These are phyloP conservation scores for Chamaecrista fasciculata DNA, from an alignment of 306 rosid species.

Conservation along the genomic window DNA sequence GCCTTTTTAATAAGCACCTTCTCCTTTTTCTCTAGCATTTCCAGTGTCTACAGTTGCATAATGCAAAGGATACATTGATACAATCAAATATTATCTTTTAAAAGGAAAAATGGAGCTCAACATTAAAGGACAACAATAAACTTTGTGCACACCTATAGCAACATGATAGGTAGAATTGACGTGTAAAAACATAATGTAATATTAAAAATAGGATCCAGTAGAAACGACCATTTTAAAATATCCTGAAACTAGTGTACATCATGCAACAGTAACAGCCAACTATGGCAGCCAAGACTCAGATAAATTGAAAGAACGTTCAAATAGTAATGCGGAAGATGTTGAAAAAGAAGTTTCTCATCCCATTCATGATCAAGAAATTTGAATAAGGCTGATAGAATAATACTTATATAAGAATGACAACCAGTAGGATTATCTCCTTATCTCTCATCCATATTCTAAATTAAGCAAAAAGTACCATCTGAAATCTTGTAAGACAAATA, in stretches of 20 bases:
- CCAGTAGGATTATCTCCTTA: not conserved
- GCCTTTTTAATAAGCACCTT: conserved; percentile 89
- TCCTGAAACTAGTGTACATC: not conserved
- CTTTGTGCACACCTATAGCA: not conserved
- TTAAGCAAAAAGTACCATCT: not conserved
- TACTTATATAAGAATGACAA: not conserved
- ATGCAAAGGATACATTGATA: conserved; percentile 20
- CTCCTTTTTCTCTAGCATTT: conserved; percentile 99
- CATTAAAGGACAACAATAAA: not conserved
- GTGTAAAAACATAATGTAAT: not conserved
- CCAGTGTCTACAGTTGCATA: conserved; percentile 66
- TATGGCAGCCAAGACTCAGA: not conserved
- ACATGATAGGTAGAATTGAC: not conserved
- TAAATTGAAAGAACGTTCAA: not conserved
- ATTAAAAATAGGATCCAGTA: not conserved
- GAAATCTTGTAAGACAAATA: not conserved
- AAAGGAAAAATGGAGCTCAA: not conserved
- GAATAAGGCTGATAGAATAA: not conserved
- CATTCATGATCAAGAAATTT: not conserved
- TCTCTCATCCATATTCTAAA: not conserved
- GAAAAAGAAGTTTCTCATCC: not conserved
- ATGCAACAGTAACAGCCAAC: not conserved
- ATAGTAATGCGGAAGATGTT: not conserved
- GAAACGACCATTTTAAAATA: not conserved
- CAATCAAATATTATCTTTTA: conserved; percentile 5